Conservation (phyloP, 345 rosid genomes). For the Syzygium oleosum region DNA sequence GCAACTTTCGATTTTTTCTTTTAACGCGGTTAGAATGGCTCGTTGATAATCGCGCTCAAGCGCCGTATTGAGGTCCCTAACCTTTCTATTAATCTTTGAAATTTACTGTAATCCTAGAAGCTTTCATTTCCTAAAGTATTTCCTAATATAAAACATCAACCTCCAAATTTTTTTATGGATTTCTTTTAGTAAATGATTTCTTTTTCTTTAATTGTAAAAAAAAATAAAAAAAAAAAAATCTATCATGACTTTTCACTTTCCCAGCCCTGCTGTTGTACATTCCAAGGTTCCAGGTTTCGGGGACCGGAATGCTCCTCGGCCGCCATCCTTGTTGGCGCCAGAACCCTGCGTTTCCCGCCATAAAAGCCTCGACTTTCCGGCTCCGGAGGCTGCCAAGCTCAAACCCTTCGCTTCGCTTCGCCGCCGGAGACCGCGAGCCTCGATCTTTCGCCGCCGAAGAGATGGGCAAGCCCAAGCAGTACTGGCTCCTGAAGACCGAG, state of each 20-base stretch:
- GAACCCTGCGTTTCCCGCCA: slow-evolving; percentile 3
- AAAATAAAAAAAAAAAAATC: not conserved
- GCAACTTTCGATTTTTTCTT: not conserved
- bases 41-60: not conserved
- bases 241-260: not conserved
- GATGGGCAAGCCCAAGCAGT: slow-evolving; percentile 23
- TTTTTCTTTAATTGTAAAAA: not conserved
- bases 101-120: not conserved
- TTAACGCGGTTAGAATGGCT: not conserved
- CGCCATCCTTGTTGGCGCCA: slow-evolving; percentile 3
- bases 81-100: not conserved
- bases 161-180: not conserved
- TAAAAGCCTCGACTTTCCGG: not conserved
- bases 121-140: not conserved
- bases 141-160: not conserved
- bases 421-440: not conserved
- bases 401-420: not conserved
- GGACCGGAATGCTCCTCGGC: not conserved
- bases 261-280: not conserved
- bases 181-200: not conserved
- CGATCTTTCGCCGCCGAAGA: not conserved
- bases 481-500: slow-evolving; percentile 90
- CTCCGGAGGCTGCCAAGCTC: not conserved
- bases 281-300: not conserved
- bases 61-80: not conserved